Evolutionary conservation across 2,329 filamentous ascomycete genomes (phyloP), one percentile per base, ranked within the genome.

Genomic region (Colletotrichum musicola): DNA sequence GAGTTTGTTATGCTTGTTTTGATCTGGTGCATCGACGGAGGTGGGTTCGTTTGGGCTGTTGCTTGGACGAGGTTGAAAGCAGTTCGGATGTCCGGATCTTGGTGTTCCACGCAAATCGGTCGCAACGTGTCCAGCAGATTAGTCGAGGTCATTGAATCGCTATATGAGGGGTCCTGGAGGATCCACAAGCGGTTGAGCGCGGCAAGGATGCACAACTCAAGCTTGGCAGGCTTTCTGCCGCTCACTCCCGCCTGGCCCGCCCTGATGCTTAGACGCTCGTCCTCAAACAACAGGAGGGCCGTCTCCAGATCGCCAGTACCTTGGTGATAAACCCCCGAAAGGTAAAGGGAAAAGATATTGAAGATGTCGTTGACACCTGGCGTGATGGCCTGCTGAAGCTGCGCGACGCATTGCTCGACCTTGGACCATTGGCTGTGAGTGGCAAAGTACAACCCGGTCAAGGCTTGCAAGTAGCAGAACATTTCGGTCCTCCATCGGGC

Each of bases 1-100:
- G 94, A 92, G 46, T 86, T 85, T 69, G 93, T 90, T 62, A 98
- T 90, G 74, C 92, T 89, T 47, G 91, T 88, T 79, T 97, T 98
- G 64, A 92, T 90, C 70, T 92, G 88, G 68, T 93, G 90, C 70
- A 96, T 91, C 27, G 91, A 88, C 57, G 84, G 87, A 73, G 81
- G 88, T 77, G 83, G 91, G 75, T 86, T 84, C 1, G 88, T 89
- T 55, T 86, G 81, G 6, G 92, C 86, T 2, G 91, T 89, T 6
- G 93, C 92, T 72, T 90, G 86, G 64, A 95, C 86, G 12, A 97
- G 86, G 75, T 92, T 89, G 82, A 92, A 95, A 1, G 93, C 93
- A 38, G 92, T 91, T 71, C 89, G 87, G 64, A 98, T 90, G 74
- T 95, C 92, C 73, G 88, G 86, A 78, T 93, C 95, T 44, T 88